Conservation (phyloP, 495 filamentous ascomycete species). For the Daldinia grandis region DNA sequence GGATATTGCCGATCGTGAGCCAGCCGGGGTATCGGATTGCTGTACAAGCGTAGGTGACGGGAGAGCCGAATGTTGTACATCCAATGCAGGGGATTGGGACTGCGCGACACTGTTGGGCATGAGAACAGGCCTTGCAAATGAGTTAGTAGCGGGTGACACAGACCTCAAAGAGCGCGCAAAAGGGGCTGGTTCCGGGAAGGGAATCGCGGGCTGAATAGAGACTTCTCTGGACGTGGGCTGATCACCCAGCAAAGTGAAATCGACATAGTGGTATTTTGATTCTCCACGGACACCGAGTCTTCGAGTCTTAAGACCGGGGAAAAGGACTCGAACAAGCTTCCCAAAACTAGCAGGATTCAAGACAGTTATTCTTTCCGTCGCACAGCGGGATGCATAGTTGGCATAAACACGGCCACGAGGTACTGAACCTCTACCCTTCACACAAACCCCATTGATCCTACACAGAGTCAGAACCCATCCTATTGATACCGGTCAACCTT, state of each 20-base stretch:
- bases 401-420: constrained; percentile 92
- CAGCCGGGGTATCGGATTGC: constrained; percentile 34
- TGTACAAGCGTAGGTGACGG: constrained; percentile 66
- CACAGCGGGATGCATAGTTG: constrained; percentile 89
- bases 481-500: background rate
- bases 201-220: constrained; percentile 47
- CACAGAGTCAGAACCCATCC: constrained; percentile 17
- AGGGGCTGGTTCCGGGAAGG: constrained; percentile 48
- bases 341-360: constrained; percentile 97
- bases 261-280: constrained; percentile 98
- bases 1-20: background rate
- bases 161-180: constrained; percentile 56
- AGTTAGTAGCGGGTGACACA: constrained; percentile 13
- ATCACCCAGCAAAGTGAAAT: constrained; percentile 76
- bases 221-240: constrained; percentile 57
- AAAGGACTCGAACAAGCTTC: constrained; percentile 94
- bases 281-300: constrained; percentile 92
- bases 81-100: constrained; percentile 34
- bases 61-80: constrained; percentile 70
- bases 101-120: constrained; percentile 37
- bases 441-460: constrained; percentile 86
- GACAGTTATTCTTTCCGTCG: constrained; percentile 88
- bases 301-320: constrained; percentile 91
- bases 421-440: constrained; percentile 81
- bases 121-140: constrained; percentile 29